Conservation (phyloP, 1,284 basidiomycete species). For the Moesziomyces aphidis region DNA sequence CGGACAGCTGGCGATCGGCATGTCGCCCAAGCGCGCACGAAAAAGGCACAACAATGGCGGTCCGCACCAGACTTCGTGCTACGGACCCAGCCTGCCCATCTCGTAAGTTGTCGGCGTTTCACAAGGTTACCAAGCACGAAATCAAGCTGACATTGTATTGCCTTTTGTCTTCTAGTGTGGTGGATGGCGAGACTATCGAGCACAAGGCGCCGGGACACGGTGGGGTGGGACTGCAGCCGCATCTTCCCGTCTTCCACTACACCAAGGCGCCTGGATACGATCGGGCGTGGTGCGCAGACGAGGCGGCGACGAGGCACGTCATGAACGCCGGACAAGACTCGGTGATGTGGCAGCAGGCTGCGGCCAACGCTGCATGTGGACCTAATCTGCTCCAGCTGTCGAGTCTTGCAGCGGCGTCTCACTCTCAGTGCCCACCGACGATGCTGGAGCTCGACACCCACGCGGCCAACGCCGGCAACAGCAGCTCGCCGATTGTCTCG, state of each 20-base stretch:
- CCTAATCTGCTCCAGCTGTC: conserved; percentile 1
- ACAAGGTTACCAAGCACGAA: not conserved
- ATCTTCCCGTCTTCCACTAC: conserved; percentile 18
- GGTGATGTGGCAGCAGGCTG: conserved; percentile 28
- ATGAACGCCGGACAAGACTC: not conserved
- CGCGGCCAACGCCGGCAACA: not conserved
- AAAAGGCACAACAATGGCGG: conserved; percentile 47
- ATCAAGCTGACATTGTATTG: not conserved
- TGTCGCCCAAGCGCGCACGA: conserved; percentile 38
- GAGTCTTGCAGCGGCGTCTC: not conserved
- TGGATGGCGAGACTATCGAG: conserved; percentile 25
- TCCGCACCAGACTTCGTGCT: conserved; percentile 45
- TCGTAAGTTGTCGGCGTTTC: conserved; percentile 22
- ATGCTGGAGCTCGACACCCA: conserved; percentile 3
- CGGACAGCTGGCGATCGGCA: conserved; percentile 43
- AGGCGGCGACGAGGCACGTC: conserved; percentile 8
- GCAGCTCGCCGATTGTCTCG: conserved; percentile 25
- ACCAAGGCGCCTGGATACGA: conserved; percentile 14
- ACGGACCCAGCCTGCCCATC: conserved; percentile 40
- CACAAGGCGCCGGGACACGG: conserved; percentile 7
- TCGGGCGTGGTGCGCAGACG: conserved; percentile 8
- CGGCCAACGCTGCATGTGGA: conserved; percentile 3
- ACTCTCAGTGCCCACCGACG: conserved; percentile 2
- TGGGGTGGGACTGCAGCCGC: conserved; percentile 4
- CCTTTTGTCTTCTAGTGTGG: conserved; percentile 3